Evolutionary conservation across 2,329 filamentous ascomycete species (phyloP).

Genomic region (Sclerotinia borealis): DNA sequence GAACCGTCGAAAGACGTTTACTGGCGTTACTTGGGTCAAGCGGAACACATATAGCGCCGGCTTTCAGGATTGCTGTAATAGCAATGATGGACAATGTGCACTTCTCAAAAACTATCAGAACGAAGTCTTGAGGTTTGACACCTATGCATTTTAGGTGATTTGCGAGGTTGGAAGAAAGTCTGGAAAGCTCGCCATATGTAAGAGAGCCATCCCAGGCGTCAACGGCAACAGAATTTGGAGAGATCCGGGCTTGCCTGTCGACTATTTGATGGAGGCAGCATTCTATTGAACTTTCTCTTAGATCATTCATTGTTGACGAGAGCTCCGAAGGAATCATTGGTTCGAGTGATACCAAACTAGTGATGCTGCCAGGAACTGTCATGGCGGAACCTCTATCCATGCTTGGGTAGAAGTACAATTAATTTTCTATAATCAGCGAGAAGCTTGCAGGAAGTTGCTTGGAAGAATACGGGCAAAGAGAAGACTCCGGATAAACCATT

Average conservation of each 20-base stretch:
- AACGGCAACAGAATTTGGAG: neutral
- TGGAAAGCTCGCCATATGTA: constrained; percentile 24
- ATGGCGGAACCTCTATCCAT: neutral
- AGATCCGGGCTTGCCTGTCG: neutral
- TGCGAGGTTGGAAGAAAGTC: constrained; percentile 18
- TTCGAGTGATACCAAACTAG: neutral
- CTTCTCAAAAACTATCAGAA: constrained; percentile 21
- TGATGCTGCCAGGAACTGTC: neutral
- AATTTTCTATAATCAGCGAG: neutral
- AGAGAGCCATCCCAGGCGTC: constrained; percentile 20
- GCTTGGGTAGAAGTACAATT: neutral
- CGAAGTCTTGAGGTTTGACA: constrained; percentile 14
- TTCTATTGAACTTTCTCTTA: neutral
- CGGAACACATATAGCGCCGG: constrained; percentile 29
- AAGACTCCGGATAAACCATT: neutral
- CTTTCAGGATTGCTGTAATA: constrained; percentile 26
- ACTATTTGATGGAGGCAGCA: constrained; percentile 11
- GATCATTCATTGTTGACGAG: neutral
- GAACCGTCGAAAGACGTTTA: constrained; percentile 20
- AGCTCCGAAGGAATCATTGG: neutral
- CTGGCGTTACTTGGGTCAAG: constrained; percentile 29
- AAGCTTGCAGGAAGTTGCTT: neutral
- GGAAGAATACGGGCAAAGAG: neutral
- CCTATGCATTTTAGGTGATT: constrained; percentile 15
- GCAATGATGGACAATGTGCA: constrained; percentile 23